Conservation (phyloP, 2,329 filamentous ascomycete species). For the Colletotrichum karsti region DNA sequence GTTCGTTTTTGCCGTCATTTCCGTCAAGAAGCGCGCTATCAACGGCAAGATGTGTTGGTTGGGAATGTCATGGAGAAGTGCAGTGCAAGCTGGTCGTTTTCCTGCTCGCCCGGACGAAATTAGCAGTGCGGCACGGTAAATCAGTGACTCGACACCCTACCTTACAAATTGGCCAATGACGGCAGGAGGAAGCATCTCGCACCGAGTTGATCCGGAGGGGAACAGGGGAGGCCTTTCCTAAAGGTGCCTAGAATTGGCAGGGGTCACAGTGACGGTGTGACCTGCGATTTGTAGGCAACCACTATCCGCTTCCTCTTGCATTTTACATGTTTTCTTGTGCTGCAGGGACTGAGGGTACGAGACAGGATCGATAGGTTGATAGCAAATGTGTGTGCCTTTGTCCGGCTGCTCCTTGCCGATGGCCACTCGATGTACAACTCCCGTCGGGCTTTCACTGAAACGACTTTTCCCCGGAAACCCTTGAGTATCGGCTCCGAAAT, state of each 20-base stretch:
- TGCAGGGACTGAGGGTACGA: no score
- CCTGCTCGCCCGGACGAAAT: constrained; percentile 5
- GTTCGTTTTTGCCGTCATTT: not conserved
- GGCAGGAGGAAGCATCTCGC: not conserved
- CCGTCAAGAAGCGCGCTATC: not conserved
- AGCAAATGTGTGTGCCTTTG: no score
- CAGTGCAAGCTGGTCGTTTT: not conserved
- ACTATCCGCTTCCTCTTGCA: no score
- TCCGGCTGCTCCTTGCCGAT: not conserved
- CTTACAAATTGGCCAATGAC: constrained; percentile 3
- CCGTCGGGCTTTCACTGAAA: no score
- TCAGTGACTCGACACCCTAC: not conserved
- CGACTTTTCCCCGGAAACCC: no score
- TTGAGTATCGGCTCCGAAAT: no score
- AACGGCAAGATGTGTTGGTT: not conserved
- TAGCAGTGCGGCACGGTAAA: constrained; percentile 14
- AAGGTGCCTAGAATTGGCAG: not conserved
- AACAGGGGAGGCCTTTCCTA: not conserved
- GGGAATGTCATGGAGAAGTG: not conserved
- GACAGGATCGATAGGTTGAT: no score
- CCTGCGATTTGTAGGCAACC: not conserved
- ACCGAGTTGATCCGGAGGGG: not conserved
- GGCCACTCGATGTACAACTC: not conserved
- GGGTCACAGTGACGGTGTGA: no score
- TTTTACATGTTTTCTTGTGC: no score